phyloP scores from a whole-genome alignment of 75 land plant genomes.

The Sequoia sempervirens region DNA sequence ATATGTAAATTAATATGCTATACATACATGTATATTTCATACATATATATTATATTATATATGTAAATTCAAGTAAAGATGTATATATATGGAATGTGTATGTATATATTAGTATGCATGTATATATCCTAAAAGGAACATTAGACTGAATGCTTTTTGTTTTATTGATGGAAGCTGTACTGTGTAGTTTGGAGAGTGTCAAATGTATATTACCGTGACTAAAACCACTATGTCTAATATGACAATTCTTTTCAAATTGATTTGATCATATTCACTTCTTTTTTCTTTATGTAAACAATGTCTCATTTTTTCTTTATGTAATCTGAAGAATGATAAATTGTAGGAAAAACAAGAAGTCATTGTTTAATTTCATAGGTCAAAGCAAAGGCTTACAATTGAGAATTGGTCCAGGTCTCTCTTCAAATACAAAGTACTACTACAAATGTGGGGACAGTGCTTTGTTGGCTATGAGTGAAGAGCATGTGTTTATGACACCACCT shows the following conservation, averaged over 20 bases:
- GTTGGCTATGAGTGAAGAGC: slow-evolving; percentile 69
- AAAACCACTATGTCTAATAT: not conserved
- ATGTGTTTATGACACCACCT: slow-evolving; percentile 53
- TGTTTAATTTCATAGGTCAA: not conserved
- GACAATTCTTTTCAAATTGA: not conserved
- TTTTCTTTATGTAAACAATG: not conserved
- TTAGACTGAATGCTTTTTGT: not conserved
- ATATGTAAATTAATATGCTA: too few species aligned
- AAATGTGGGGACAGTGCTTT: slow-evolving; percentile 76
- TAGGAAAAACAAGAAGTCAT: not conserved
- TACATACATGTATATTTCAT: too few species aligned
- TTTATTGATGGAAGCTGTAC: not conserved
- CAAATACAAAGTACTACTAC: slow-evolving; percentile 70
- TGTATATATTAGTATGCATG: too few species aligned
- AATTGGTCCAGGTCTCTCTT: slow-evolving; percentile 51
- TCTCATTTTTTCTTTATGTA: not conserved
- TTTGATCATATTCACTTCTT: not conserved
- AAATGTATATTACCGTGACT: not conserved
- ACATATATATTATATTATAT: too few species aligned
- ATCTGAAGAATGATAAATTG: too few species aligned
- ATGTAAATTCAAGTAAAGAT: too few species aligned
- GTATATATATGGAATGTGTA: too few species aligned
- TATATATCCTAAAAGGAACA: not conserved
- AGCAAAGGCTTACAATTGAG: not conserved
- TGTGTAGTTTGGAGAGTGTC: not conserved